phyloP scores from a whole-genome alignment of 2,329 filamentous ascomycete species.

The Colletotrichum sp. region DNA sequence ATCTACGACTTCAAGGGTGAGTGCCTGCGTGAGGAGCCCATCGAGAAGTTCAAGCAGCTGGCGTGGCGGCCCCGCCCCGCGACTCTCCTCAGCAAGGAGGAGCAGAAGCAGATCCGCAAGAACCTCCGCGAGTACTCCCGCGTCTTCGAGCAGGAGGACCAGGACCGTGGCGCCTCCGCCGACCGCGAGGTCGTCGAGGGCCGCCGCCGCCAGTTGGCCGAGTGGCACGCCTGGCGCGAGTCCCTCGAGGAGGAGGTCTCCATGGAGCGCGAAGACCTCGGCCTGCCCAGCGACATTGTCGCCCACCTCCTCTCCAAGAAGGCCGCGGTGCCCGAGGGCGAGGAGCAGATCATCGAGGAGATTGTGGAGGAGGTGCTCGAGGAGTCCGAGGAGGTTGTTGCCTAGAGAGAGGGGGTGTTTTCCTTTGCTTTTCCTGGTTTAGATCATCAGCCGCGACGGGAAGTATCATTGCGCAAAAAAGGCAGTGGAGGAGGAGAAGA shows the following conservation, averaged over 20 bases:
- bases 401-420: conserved; percentile 19
- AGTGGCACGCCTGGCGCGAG: conserved; percentile 88
- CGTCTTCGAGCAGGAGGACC: conserved; percentile 93
- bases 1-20: conserved; percentile 96
- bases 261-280: conserved; percentile 73
- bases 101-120: conserved; percentile 98
- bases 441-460: not conserved
- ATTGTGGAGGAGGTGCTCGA: conserved; percentile 83
- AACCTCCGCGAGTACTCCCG: conserved; percentile 97
- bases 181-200: conserved; percentile 93
- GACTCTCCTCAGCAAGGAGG: conserved; percentile 92
- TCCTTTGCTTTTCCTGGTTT: not conserved
- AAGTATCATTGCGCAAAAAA: not conserved
- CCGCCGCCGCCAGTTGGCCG: conserved; percentile 79
- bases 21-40: conserved; percentile 84
- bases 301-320: conserved; percentile 66
- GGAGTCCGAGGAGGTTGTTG: conserved; percentile 81
- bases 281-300: conserved; percentile 69
- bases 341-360: conserved; percentile 86
- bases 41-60: conserved; percentile 98
- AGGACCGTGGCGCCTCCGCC: conserved; percentile 89
- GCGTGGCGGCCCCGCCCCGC: conserved; percentile 90
- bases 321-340: conserved; percentile 61
- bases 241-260: conserved; percentile 72
- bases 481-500: not conserved